phyloP scores from a whole-genome alignment of 495 filamentous ascomycete genomes.

The Pseudomonodictys pantanalensis region DNA sequence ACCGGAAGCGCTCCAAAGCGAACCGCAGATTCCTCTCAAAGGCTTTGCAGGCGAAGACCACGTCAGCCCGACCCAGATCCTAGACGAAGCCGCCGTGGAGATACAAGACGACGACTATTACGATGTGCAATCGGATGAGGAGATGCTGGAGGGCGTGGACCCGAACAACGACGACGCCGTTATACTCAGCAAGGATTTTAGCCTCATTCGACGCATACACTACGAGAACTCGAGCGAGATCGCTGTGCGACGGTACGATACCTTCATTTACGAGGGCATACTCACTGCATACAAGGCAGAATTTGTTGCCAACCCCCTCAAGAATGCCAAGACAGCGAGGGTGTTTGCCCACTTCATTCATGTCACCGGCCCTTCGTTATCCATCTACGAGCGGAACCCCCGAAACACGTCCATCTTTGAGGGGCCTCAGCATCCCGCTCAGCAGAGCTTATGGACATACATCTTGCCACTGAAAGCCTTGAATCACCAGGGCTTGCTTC shows the following conservation, averaged over 20 bases:
- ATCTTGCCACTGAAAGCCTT: slow-evolving; percentile 82
- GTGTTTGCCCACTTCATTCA: slow-evolving; percentile 93
- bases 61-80: slow-evolving; percentile 37
- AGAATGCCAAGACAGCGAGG: slow-evolving; percentile 75
- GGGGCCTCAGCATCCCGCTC: slow-evolving; percentile 59
- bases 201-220: slow-evolving; percentile 47
- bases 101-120: slow-evolving; percentile 58
- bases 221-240: slow-evolving; percentile 50
- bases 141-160: slow-evolving; percentile 47
- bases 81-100: slow-evolving; percentile 46
- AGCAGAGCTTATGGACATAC: slow-evolving; percentile 84
- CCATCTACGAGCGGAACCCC: slow-evolving; percentile 81
- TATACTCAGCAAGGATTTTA: slow-evolving; percentile 39
- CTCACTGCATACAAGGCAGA: slow-evolving; percentile 75
- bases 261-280: slow-evolving; percentile 68
- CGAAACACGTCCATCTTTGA: slow-evolving; percentile 73
- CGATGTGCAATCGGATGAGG: slow-evolving; percentile 68
- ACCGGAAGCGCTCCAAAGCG: slow-evolving; percentile 3
- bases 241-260: slow-evolving; percentile 58
- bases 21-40: slow-evolving; percentile 8
- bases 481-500: slow-evolving; percentile 77
- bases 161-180: slow-evolving; percentile 48
- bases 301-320: slow-evolving; percentile 72
- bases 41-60: slow-evolving; percentile 28
- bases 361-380: slow-evolving; percentile 81